These are phyloP conservation scores for Penicillium egyptiacum DNA, from an alignment of 495 filamentous ascomycete genomes.

Conservation along the genomic window DNA sequence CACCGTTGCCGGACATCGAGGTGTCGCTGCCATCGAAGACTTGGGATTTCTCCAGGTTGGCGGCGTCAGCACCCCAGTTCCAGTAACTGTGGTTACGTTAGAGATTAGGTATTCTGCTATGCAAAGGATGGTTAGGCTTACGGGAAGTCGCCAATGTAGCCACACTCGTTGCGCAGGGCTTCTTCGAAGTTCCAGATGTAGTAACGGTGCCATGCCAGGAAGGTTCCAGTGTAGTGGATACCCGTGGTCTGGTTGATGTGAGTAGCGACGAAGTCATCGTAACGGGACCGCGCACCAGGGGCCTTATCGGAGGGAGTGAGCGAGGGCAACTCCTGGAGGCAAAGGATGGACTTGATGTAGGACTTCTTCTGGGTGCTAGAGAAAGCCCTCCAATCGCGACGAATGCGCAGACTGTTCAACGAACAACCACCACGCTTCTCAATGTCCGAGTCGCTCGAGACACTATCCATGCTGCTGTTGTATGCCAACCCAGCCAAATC, in stretches of 20 bases:
- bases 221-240: conserved; percentile 66
- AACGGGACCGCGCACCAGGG: conserved; percentile 55
- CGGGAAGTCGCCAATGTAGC: conserved; percentile 56
- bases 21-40: conserved; percentile 63
- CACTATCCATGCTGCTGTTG: conserved; percentile 14
- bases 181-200: conserved; percentile 64
- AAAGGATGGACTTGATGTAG: conserved; percentile 65
- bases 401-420: conserved; percentile 45
- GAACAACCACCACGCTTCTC: conserved; percentile 48
- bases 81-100: conserved; percentile 46
- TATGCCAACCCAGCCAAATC: conserved; percentile 20
- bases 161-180: conserved; percentile 68
- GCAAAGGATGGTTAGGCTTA: conserved; percentile 7
- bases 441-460: conserved; percentile 15
- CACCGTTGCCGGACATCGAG: conserved; percentile 63
- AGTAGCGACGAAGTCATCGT: conserved; percentile 69
- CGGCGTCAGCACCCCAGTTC: conserved; percentile 60
- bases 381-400: conserved; percentile 49
- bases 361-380: conserved; percentile 46
- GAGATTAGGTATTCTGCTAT: background rate
- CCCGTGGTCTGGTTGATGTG: conserved; percentile 63
- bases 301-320: conserved; percentile 42
- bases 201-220: conserved; percentile 72
- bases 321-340: conserved; percentile 54
- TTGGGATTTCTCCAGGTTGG: conserved; percentile 53